Base-by-base conservation (phyloP, 2,329 filamentous ascomycete genomes). In the Paracoccidioides lutzii region DNA sequence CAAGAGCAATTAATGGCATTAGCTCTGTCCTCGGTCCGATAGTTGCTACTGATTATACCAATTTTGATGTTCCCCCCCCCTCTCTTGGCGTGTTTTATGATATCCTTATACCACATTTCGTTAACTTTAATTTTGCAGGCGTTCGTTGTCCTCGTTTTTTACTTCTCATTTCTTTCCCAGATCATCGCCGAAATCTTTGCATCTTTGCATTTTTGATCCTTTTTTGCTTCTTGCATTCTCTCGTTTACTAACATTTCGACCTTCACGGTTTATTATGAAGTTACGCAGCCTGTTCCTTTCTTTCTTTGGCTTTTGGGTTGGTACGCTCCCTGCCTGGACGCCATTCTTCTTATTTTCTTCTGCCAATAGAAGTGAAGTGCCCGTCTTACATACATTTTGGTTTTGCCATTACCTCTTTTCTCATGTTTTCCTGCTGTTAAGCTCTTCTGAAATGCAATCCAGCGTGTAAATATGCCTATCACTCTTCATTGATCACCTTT, bases 1-100 rank as follows among this genome's bases (percentile, higher is more conserved):
- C 54, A 57, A 28, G 51, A 57, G 7, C 54, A 55, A 45, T 52
- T 61, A 37, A 59, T 54, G 48, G 44, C 52, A n/a, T 41, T 61
- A 14, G 51, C 51, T 33, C 30, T 55, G 32, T 22, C 22, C 5
- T 32, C 50, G 22, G 22, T 5, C 28, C 12, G 38, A 33, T 42
- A 42, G 22, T 22, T 32, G 30, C 12, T 32, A 28, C n/a, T 30
- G 35, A 40, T 38, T 22, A 42, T 52, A 33, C 28, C 38, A 52
- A 32, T 42, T 37, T 51, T 51, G 22, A 8, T 8, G 35, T 40
- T 6, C 35, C 7, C 15, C 3, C 44, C 4, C 30, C 1, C 14
- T 35, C 30, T 48, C 9, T 42, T 42, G 35, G 35, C 10, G 9
- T 42, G 28, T 46, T 30, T 41, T 40, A 12, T 40, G 48, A 51